Conservation (phyloP, 352 stramenopile genomes). For the Phytophthora parvispora region DNA sequence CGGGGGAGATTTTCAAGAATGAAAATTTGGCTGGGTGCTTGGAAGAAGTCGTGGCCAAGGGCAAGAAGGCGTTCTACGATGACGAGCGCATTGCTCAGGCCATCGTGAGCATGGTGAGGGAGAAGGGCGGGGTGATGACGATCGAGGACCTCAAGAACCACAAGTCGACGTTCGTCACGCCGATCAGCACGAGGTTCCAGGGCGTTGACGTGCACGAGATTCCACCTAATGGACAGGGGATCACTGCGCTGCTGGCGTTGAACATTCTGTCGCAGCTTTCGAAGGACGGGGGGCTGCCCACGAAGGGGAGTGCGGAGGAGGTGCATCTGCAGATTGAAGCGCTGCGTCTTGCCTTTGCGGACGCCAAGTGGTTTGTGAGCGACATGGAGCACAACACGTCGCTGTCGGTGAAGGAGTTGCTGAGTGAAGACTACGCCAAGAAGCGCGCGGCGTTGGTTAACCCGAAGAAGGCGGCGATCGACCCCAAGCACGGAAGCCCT, state of each 20-base stretch:
- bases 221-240: constrained; percentile 97
- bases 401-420: constrained; percentile 72
- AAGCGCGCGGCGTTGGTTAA: constrained; percentile 57
- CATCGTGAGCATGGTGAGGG: constrained; percentile 87
- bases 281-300: constrained; percentile 41
- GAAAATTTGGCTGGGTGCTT: constrained; percentile 87
- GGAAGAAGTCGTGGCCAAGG: constrained; percentile 86
- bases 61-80: constrained; percentile 90
- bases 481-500: constrained; percentile 67
- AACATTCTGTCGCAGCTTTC: constrained; percentile 90
- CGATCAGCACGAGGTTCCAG: constrained; percentile 91
- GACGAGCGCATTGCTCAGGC: constrained; percentile 84
- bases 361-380: constrained; percentile 90
- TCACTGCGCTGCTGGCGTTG: constrained; percentile 96
- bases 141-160: constrained; percentile 91
- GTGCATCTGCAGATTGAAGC: constrained; percentile 94
- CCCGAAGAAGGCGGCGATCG: constrained; percentile 53
- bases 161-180: constrained; percentile 91
- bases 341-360: constrained; percentile 95
- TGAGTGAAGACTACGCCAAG: constrained; percentile 84
- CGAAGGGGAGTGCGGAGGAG: constrained; percentile 72
- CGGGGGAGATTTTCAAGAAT: constrained; percentile 92
- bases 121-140: constrained; percentile 76
- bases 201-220: constrained; percentile 95
- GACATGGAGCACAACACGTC: constrained; percentile 76